These are phyloP conservation scores for Trematosphaeria pertusa DNA, from an alignment of 2,329 filamentous ascomycete genomes.

Conservation along the genomic window DNA sequence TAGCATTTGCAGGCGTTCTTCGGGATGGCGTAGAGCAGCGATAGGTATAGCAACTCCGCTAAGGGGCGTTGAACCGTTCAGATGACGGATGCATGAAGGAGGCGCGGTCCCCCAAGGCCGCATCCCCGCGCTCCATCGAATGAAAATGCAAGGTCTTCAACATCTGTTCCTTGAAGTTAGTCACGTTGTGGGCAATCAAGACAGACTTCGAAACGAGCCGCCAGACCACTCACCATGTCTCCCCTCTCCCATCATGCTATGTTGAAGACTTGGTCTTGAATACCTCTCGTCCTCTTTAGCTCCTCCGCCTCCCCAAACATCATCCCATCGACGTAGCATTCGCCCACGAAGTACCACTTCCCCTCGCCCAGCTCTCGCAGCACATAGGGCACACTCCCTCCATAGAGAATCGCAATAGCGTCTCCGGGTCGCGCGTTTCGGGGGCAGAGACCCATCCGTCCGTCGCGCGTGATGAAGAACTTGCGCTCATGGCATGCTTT, in stretches of 20 bases:
- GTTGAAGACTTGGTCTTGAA: conserved; percentile 9
- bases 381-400: conserved; percentile 19
- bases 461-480: conserved; percentile 9
- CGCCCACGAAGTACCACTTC: conserved; percentile 13
- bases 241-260: conserved; percentile 3
- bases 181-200: not conserved
- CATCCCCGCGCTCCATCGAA: too few relatives aligned
- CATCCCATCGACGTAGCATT: conserved; percentile 17
- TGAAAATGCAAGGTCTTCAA: too few relatives aligned
- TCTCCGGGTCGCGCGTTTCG: conserved; percentile 6
- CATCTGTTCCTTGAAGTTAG: too few relatives aligned
- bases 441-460: conserved; percentile 14
- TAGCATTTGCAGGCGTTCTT: conserved; percentile 13
- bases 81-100: too few relatives aligned
- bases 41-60: not conserved
- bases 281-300: not conserved
- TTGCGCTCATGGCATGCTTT: conserved; percentile 20
- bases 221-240: not conserved
- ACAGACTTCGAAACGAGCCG: too few relatives aligned
- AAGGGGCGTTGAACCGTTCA: too few relatives aligned
- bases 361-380: conserved; percentile 2
- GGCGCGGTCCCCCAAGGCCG: too few relatives aligned
- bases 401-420: conserved; percentile 11
- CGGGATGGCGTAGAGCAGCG: conserved; percentile 1
- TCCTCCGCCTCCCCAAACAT: conserved; percentile 18